A percentile compares a stretch with the other conserved stretches of the same genome.
Evolutionary conservation across 805 yeast genomes (phyloP).

Genomic region (Saturnispora dispora): DNA sequence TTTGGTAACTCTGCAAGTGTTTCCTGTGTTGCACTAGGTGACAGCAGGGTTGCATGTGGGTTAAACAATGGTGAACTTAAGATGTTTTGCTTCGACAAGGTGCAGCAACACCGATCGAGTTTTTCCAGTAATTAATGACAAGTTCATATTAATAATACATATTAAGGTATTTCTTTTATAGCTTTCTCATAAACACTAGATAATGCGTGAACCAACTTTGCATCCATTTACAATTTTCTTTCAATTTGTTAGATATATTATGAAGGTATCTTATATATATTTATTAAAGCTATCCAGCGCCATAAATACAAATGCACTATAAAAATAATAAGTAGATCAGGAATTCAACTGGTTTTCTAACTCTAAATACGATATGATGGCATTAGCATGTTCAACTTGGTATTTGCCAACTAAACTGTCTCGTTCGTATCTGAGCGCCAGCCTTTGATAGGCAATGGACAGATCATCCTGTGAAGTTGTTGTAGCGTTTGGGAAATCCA

Average conservation of each 20-base stretch:
- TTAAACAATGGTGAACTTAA: slow-evolving; percentile 83
- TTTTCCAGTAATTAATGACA: not conserved
- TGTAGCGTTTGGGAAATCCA: not conserved
- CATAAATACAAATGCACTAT: no score
- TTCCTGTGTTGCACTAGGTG: slow-evolving; percentile 75
- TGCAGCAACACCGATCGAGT: not conserved
- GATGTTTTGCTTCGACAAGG: slow-evolving; percentile 63
- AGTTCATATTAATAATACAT: not conserved
- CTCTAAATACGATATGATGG: not conserved
- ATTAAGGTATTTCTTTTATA: not conserved
- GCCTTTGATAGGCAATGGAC: not conserved
- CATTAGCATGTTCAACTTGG: not conserved
- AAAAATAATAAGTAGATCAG: no score
- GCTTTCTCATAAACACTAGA: not conserved
- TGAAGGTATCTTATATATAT: no score
- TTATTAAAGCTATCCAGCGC: no score
- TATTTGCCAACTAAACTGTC: not conserved
- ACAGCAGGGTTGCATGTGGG: slow-evolving; percentile 83
- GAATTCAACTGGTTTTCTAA: not conserved
- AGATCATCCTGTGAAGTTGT: not conserved
- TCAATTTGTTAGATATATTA: no score
- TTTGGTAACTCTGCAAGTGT: slow-evolving; percentile 62
- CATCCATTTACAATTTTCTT: no score
- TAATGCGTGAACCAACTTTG: no score
- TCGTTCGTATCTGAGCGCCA: not conserved